Base-by-base conservation (phyloP, 129 eudicot species). In the Lonicera japonica region DNA sequence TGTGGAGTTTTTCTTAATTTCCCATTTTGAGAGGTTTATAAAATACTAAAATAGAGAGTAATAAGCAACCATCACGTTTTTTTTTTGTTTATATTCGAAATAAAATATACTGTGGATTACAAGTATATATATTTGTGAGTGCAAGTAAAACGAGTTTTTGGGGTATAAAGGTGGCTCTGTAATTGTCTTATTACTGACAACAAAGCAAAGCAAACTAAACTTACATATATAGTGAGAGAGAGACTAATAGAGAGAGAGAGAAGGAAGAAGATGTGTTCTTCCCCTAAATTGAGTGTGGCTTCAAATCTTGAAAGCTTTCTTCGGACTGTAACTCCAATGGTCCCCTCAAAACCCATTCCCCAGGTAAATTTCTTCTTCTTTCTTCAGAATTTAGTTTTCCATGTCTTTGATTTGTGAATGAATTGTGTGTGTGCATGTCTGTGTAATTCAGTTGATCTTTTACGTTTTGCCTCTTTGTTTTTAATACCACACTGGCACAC, bases 251-350 rank as follows among this genome's bases (percentile, higher is more conserved):
- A 4, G 52, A 36, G 15, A 0, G 4, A 8, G 45, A 29, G 12
- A 54, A 0, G 11, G 21, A 5, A 17, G 8, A 18, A 38, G 22
- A 60, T 38, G 21, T 10, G 21, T 21, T 1, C 55, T 8, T 25
- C 11, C 20, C 9, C 47, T 17, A 17, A 25, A 5, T n/a, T 5
- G 25, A 17, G 3, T 64, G 15, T 15, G n/a, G 23, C 12, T 16
- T 61, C 75, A 53, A 70, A 70, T 54, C 46, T 70, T 3, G 11
- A 62, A 19, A 34, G 53, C 11, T 54, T 70, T 57, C 69, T 70
- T 25, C 58, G 18, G 5, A 23, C 63, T 40, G 40, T 62, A 21
- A 70, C 69, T 16, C 75, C 75, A 0, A 18, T 29, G 36, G 69
- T 70, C 16, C 57, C 46, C 40, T 22, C 75, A 13, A 54, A 46